A percentile compares a stretch with the other conserved stretches of the same genome.
Conservation (phyloP, 768 basidiomycete species). For the Suillus bovinus region DNA sequence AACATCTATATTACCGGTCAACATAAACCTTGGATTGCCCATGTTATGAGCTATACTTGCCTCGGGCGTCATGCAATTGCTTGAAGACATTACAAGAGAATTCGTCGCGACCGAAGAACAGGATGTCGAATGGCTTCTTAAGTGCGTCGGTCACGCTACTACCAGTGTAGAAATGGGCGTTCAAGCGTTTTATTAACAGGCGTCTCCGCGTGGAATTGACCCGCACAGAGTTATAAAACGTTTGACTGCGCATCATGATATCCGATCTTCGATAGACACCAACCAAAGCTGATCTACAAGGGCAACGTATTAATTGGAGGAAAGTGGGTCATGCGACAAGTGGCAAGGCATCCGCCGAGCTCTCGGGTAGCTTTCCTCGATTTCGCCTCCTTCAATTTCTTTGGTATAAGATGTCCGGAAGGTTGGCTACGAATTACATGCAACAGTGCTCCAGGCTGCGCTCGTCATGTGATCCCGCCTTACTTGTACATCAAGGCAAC, state of each 20-base stretch:
- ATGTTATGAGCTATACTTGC: constrained; percentile 38
- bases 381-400: background rate
- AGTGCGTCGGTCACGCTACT: background rate
- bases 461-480: background rate
- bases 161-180: background rate
- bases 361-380: background rate
- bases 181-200: background rate
- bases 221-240: background rate
- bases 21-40: constrained; percentile 9
- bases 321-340: background rate
- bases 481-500: background rate
- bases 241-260: background rate
- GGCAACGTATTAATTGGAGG: background rate
- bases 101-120: constrained; percentile 88
- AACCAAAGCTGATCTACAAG: background rate
- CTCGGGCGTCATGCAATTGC: constrained; percentile 60
- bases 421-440: background rate
- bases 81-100: constrained; percentile 80
- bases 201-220: background rate
- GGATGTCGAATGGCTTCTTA: constrained; percentile 59
- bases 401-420: background rate
- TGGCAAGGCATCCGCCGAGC: background rate
- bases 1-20: constrained; percentile 54
- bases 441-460: no score
- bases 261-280: background rate